Conservation (phyloP, 768 basidiomycete genomes). For the Atractiella rhizophila region DNA sequence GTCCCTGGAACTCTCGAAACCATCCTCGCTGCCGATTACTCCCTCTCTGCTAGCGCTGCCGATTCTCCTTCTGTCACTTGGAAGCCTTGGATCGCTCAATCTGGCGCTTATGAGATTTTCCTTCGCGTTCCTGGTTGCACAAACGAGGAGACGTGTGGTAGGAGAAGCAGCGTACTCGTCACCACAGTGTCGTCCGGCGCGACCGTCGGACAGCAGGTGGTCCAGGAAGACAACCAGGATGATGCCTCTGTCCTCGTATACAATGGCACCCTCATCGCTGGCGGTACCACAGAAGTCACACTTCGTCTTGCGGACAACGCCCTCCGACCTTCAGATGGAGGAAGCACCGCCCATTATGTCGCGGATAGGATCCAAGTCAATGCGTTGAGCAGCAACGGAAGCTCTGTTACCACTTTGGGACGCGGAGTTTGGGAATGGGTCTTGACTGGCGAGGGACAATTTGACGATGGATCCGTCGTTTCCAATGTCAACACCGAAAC, state of each 20-base stretch:
- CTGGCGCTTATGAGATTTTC: constrained; percentile 62
- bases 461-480: neutral
- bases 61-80: constrained; percentile 61
- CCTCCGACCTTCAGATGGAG: constrained; percentile 34
- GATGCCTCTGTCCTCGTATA: constrained; percentile 47
- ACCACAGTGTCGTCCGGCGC: constrained; percentile 46
- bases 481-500: neutral
- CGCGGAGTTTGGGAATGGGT: constrained; percentile 3
- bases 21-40: constrained; percentile 42
- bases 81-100: constrained; percentile 72
- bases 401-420: constrained; percentile 17
- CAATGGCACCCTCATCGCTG: constrained; percentile 54
- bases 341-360: constrained; percentile 51
- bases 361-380: constrained; percentile 64
- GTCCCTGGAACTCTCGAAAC: constrained; percentile 52
- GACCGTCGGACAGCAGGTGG: constrained; percentile 33
- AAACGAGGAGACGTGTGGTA: constrained; percentile 48
- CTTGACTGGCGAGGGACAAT: neutral
- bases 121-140: constrained; percentile 68
- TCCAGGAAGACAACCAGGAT: constrained; percentile 43
- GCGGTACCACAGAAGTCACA: constrained; percentile 41
- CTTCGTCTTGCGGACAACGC: constrained; percentile 48
- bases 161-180: constrained; percentile 56
- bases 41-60: constrained; percentile 36
- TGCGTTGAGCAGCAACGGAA: constrained; percentile 30